Base-by-base conservation (phyloP, 352 stramenopile species). In the Saprolegnia parasitica region DNA sequence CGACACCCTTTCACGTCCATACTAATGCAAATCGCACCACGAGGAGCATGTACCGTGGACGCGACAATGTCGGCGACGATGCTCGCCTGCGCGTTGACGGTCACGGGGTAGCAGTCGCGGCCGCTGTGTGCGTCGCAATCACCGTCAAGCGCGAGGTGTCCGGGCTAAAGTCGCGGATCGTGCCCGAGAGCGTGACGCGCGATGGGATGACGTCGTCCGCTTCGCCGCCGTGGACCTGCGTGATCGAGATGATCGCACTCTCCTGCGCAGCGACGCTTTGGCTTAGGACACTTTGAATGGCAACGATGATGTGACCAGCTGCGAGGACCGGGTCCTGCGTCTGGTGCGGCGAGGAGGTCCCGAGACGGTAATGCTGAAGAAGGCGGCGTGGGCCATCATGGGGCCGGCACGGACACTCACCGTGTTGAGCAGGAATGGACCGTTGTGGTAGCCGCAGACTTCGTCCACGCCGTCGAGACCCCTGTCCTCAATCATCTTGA, bases 121-220 rank as follows among this genome's bases (percentile, higher is more conserved):
- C 73, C 13, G 89, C 96, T 24, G 87, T 97, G n/a, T 83, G 87
- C 60, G 84, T 76, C 0, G 93, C 87, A 64, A 98, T 85, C 58
- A 81, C 77, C 45, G 91, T 74, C 49, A 98, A 81, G 56, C 86
- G 84, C 29, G 86, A 75, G 64, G 91, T 86, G 65, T 96, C 80
- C 8, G 91, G 81, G 71, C 94, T 91, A 54, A 99, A 94, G 61
- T 94, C 87, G 6, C 96, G 92, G 72, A 98, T 97, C 13, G 96
- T 99, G 37, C 96, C 96, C 11, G 77, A 82, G 11, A 99, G 73
- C 9, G 79, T 80, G 3, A 87, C 93, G 9, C 74, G 84, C 0
- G 78, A 80, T 15, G 96, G 92, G 72, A 99, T 98, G 64, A 98
- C 90, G 75, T 99, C 98, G 75, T 97, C 97, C 6, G 92, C 93